These are phyloP conservation scores for Blakeslea trispora DNA, from an alignment of 371 early-diverging fungal genomes.

Conservation along the genomic window DNA sequence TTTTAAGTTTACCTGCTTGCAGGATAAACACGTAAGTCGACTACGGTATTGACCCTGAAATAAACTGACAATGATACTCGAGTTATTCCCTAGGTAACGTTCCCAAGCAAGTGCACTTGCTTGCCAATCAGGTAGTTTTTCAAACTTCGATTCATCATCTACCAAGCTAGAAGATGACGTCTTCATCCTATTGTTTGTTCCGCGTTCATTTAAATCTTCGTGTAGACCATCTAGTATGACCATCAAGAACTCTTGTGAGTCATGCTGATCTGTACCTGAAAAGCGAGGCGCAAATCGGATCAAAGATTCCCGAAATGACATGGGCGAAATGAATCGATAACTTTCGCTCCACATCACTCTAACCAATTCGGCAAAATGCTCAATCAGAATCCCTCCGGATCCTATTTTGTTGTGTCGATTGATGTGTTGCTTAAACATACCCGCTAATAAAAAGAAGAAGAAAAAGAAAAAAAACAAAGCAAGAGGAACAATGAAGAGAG, in stretches of 20 bases:
- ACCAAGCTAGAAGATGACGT: slow-evolving; percentile 30
- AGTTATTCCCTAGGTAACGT: slow-evolving; percentile 72
- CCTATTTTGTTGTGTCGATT: slow-evolving; percentile 82
- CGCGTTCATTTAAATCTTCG: slow-evolving; percentile 64
- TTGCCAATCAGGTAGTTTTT: slow-evolving; percentile 49
- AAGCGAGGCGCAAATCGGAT: slow-evolving; percentile 69
- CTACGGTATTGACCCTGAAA: slow-evolving; percentile 90
- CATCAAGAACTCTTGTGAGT: slow-evolving; percentile 77
- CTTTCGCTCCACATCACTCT: slow-evolving; percentile 71
- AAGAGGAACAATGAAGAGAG: no score
- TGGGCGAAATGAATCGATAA: slow-evolving; percentile 59
- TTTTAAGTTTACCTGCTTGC: slow-evolving; percentile 42
- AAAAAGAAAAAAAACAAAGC: no score
- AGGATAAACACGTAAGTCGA: slow-evolving; percentile 79
- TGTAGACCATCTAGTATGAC: slow-evolving; percentile 76
- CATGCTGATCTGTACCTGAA: slow-evolving; percentile 73
- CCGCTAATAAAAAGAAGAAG: slow-evolving; percentile 23
- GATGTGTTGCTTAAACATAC: slow-evolving; percentile 69
- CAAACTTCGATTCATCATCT: slow-evolving; percentile 44
- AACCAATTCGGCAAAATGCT: slow-evolving; percentile 68
- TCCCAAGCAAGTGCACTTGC: slow-evolving; percentile 79
- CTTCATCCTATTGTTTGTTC: slow-evolving; percentile 21
- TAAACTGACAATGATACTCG: slow-evolving; percentile 86
- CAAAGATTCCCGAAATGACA: slow-evolving; percentile 47
- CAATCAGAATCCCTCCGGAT: slow-evolving; percentile 73